A percentile compares a stretch with the other conserved stretches of the same genome.
Evolutionary conservation across 306 rosid species (phyloP).

Genomic region (Notholithocarpus densiflorus): DNA sequence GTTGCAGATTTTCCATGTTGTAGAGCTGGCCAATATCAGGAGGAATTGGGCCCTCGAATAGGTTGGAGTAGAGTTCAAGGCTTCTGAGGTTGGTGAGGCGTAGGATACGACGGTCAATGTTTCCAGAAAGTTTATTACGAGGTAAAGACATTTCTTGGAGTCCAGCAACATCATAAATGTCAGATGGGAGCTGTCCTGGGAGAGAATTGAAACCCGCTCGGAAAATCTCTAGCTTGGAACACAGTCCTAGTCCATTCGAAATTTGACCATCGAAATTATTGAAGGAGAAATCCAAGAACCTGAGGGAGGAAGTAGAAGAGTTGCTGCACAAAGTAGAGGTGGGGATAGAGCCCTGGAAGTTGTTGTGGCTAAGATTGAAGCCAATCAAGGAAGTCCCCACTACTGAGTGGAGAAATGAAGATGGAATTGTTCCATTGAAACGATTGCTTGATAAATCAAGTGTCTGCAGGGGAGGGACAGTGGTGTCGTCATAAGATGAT

Average conservation of each 20-base stretch:
- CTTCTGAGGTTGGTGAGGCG: conserved; percentile 51
- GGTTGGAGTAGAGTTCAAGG: conserved; percentile 74
- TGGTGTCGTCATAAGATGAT: no score
- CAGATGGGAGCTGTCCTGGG: conserved; percentile 58
- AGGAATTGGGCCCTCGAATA: conserved; percentile 53
- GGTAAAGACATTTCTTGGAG: conserved; percentile 64
- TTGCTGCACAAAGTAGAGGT: conserved; percentile 39
- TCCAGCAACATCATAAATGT: conserved; percentile 41
- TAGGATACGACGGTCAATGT: conserved; percentile 39
- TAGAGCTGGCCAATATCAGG: conserved; percentile 57
- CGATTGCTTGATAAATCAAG: conserved; percentile 73
- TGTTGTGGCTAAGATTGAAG: conserved; percentile 84
- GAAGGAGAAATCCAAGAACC: conserved; percentile 62
- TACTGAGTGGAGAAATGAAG: conserved; percentile 37
- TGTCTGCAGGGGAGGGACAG: conserved; percentile 19
- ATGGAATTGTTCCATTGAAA: conserved; percentile 54
- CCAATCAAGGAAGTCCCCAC: conserved; percentile 46
- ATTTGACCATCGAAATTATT: conserved; percentile 49
- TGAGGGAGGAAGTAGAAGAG: conserved; percentile 18
- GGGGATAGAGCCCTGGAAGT: conserved; percentile 60
- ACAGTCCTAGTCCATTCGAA: conserved; percentile 51
- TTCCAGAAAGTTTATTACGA: conserved; percentile 52
- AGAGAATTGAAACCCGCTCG: conserved; percentile 78
- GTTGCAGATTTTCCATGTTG: conserved; percentile 52
- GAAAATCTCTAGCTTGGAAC: conserved; percentile 60